phyloP scores from a whole-genome alignment of 2,329 filamentous ascomycete species.

The Aspergillus carbonarius region DNA sequence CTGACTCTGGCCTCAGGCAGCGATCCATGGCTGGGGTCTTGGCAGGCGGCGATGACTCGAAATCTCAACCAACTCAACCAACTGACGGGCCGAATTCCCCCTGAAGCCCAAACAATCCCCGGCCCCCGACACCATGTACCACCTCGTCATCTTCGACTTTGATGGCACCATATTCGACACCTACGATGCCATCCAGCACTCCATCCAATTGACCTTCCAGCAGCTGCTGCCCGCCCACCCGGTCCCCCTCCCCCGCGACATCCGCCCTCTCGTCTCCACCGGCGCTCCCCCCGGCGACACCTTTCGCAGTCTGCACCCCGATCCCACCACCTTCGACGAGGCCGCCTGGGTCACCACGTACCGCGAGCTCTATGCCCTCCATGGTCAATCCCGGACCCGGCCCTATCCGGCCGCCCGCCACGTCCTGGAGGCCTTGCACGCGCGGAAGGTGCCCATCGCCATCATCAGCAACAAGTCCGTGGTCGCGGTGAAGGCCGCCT shows the following conservation, averaged over 20 bases:
- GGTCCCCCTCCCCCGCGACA: not conserved
- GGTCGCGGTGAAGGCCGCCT: conserved; percentile 15
- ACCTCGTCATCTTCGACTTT: conserved; percentile 19
- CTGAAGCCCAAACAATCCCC: no score
- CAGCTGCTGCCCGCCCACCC: conserved; percentile 8
- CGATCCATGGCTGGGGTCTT: no score
- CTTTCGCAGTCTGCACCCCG: conserved; percentile 11
- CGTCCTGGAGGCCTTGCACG: conserved; percentile 13
- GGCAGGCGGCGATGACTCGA: no score
- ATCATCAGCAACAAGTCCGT: conserved; percentile 28
- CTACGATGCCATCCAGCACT: conserved; percentile 13
- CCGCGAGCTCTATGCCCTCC: conserved; percentile 20
- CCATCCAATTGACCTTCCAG: conserved; percentile 10
- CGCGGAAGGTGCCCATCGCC: conserved; percentile 15
- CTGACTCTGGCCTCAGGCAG: no score
- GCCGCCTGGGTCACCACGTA: conserved; percentile 19
- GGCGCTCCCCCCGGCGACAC: conserved; percentile 11
- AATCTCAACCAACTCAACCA: no score
- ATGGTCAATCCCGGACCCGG: conserved; percentile 21
- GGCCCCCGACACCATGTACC: conserved; percentile 1
- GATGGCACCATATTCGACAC: conserved; percentile 21
- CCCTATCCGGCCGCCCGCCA: conserved; percentile 19
- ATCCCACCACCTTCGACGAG: conserved; percentile 11
- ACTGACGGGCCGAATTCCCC: no score
- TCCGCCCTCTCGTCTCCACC: conserved; percentile 11